These are phyloP conservation scores for Talaromyces liani DNA, from an alignment of 495 filamentous ascomycete species.

Conservation along the genomic window DNA sequence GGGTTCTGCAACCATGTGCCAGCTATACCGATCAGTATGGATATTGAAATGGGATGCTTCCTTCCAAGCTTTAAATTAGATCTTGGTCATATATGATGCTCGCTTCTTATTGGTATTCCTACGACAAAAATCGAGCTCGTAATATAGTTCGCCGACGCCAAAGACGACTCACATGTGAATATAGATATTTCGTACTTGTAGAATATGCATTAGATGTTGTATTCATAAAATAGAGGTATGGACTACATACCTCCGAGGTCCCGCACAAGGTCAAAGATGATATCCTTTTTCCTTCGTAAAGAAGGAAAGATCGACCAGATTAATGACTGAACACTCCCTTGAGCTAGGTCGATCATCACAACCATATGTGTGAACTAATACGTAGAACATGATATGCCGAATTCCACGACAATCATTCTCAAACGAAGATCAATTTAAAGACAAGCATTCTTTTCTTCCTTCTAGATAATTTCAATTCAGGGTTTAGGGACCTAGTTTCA, in stretches of 20 bases:
- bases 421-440: neutral
- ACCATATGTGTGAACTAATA: neutral
- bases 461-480: neutral
- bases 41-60: neutral
- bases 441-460: neutral
- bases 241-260: neutral
- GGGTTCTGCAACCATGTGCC: neutral
- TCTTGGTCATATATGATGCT: too few species aligned
- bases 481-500: neutral
- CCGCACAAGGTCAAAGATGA: neutral
- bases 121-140: neutral
- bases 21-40: neutral
- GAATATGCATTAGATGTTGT: neutral
- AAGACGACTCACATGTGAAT: too few species aligned
- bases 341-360: neutral
- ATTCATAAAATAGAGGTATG: neutral
- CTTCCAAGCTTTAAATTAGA: neutral
- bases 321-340: neutral
- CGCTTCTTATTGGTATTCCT: neutral
- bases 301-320: neutral
- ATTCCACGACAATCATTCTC: neutral
- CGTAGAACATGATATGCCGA: too few species aligned
- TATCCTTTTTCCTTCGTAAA: neutral
- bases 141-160: neutral
- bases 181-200: neutral